These are phyloP conservation scores for Ulmus americana DNA, from an alignment of 331 rosid species.

Conservation along the genomic window DNA sequence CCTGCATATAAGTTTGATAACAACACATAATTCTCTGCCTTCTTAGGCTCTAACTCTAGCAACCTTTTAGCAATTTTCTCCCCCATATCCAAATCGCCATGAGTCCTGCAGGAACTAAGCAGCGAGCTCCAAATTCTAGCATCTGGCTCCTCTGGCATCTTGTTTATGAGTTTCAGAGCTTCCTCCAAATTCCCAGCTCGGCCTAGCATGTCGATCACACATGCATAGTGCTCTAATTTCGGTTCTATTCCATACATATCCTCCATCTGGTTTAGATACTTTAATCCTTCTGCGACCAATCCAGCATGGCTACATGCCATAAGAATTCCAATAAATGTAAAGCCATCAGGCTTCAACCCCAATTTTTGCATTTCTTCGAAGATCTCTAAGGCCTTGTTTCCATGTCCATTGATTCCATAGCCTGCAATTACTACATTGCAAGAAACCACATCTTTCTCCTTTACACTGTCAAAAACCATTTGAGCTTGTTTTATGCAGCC, in stretches of 20 bases:
- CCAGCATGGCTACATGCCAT: slow-evolving; percentile 87
- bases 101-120: slow-evolving; percentile 70
- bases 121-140: slow-evolving; percentile 72
- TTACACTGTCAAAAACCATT: slow-evolving; percentile 41
- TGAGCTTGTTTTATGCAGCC: slow-evolving; percentile 67
- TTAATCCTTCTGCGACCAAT: slow-evolving; percentile 51
- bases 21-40: slow-evolving; percentile 57
- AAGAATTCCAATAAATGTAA: slow-evolving; percentile 67
- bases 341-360: slow-evolving; percentile 52
- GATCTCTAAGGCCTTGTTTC: slow-evolving; percentile 54
- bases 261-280: slow-evolving; percentile 55
- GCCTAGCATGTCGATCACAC: slow-evolving; percentile 80
- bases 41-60: slow-evolving; percentile 53
- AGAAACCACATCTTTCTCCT: slow-evolving; percentile 45
- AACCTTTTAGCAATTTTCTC: slow-evolving; percentile 44
- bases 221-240: slow-evolving; percentile 69
- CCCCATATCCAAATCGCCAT: slow-evolving; percentile 54
- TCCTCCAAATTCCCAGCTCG: slow-evolving; percentile 58
- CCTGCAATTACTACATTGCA: slow-evolving; percentile 83
- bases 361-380: slow-evolving; percentile 55
- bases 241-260: slow-evolving; percentile 47
- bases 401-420: slow-evolving; percentile 73
- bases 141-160: slow-evolving; percentile 72
- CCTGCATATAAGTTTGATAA: slow-evolving; percentile 70
- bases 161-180: slow-evolving; percentile 55